Percentiles rank a stretch among this genome's conserved stretches.
These are phyloP conservation scores for Allomyces arbusculus DNA, from an alignment of 192 early-diverging fungal genomes.

Conservation along the genomic window DNA sequence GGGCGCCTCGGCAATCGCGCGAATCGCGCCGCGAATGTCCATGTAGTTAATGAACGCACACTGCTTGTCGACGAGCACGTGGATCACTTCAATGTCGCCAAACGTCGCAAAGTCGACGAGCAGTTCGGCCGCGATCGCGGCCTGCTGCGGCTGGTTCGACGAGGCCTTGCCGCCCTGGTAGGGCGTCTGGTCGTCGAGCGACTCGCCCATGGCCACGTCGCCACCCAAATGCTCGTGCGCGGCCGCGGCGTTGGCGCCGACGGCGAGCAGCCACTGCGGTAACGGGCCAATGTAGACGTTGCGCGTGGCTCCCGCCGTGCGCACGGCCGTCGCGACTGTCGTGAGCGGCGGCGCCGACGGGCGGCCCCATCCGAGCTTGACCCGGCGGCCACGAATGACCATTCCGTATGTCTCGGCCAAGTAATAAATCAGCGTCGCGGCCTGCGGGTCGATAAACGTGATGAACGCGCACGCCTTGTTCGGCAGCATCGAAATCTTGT, in stretches of 20 bases:
- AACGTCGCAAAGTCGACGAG: slow-evolving; percentile 53
- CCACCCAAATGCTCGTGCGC: not conserved
- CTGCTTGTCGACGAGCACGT: slow-evolving; percentile 60
- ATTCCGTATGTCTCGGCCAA: slow-evolving; percentile 35
- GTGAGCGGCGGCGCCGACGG: slow-evolving; percentile 23
- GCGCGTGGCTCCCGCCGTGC: slow-evolving; percentile 41
- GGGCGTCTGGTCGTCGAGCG: not conserved
- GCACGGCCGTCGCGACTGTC: slow-evolving; percentile 30
- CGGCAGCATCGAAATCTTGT: slow-evolving; percentile 42
- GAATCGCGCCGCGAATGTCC: slow-evolving; percentile 49
- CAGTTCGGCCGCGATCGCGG: slow-evolving; percentile 44
- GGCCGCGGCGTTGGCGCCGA: not conserved
- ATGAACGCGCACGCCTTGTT: slow-evolving; percentile 70
- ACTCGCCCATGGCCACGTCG: not conserved
- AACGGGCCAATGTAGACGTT: slow-evolving; percentile 54
- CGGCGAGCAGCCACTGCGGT: not conserved
- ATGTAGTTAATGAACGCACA: slow-evolving; percentile 76
- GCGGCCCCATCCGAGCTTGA: slow-evolving; percentile 71
- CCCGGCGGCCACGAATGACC: slow-evolving; percentile 44
- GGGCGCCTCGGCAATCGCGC: slow-evolving; percentile 40
- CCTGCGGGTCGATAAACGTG: slow-evolving; percentile 54
- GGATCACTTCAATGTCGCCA: slow-evolving; percentile 75
- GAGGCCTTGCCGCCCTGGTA: not conserved
- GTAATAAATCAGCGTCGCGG: slow-evolving; percentile 42
- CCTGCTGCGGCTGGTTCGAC: slow-evolving; percentile 25